phyloP scores from a whole-genome alignment of 2,329 filamentous ascomycete genomes.

The Hymenoscyphus scutula region DNA sequence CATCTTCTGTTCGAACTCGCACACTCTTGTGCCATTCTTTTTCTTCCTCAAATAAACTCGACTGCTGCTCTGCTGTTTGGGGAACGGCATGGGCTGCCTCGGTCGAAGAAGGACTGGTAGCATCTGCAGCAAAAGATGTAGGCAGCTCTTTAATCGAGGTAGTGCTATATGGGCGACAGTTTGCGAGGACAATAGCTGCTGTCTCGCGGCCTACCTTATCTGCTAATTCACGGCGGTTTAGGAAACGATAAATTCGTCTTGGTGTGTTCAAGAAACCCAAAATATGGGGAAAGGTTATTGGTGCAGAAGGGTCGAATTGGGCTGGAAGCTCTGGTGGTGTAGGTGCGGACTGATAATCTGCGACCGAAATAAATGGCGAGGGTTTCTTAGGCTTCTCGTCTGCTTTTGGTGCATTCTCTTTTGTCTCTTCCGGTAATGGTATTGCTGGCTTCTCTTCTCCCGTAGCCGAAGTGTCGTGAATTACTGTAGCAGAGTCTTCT shows the following conservation, averaged over 20 bases:
- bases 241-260: slow-evolving; percentile 79
- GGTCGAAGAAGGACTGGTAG: slow-evolving; percentile 15
- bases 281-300: slow-evolving; percentile 81
- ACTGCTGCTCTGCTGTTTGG: slow-evolving; percentile 57
- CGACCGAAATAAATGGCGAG: slow-evolving; percentile 69
- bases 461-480: slow-evolving; percentile 32
- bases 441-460: slow-evolving; percentile 23
- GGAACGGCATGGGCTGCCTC: slow-evolving; percentile 4
- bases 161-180: slow-evolving; percentile 46
- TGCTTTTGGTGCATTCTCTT: slow-evolving; percentile 18
- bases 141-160: slow-evolving; percentile 40
- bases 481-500: slow-evolving; percentile 12
- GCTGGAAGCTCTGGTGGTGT: slow-evolving; percentile 66
- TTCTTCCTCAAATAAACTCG: slow-evolving; percentile 68
- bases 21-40: slow-evolving; percentile 80
- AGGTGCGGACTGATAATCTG: slow-evolving; percentile 65
- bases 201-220: slow-evolving; percentile 86
- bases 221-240: slow-evolving; percentile 80
- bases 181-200: slow-evolving; percentile 74
- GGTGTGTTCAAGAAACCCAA: slow-evolving; percentile 91
- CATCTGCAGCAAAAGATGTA: slow-evolving; percentile 20
- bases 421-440: slow-evolving; percentile 11
- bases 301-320: slow-evolving; percentile 68
- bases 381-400: slow-evolving; percentile 56
- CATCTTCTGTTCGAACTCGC: slow-evolving; percentile 52